Base-by-base conservation (phyloP, 805 yeast species). In the Jamesozyma spencerorum region DNA sequence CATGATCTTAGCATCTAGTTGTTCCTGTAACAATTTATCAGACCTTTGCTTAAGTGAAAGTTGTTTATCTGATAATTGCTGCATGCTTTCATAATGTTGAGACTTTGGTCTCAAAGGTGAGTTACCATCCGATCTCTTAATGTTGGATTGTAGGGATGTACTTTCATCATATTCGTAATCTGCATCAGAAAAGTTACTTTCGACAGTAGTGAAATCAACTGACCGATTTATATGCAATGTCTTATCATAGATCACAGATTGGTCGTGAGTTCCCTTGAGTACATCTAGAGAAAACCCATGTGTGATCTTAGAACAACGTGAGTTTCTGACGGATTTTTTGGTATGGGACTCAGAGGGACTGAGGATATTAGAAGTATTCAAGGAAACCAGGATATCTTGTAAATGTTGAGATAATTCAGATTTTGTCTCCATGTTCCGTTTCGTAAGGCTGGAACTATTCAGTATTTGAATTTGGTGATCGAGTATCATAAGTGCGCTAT, bases 1-100 rank as follows among this genome's bases (percentile, higher is more conserved):
- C 15, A 41, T 38, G 12, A 62, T 57, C 27, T 60, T 51, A 34
- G 55, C 54, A 34, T 58, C 49, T 20, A 62, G 39, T 37, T 50
- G 52, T 13, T 42, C 34, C 34, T 55, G 46, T 14, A 62, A 37
- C 37, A 60, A 62, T 20, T 53, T 57, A 22, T 22, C 26, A 22
- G 26, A 22, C 10, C 6, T 10, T 22, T 22, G 26, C 26, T 22
- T 22, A 22, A 6, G 6, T 22, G 26, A 7, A 10, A 22, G 26
- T 22, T 22, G 26, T 7, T 22, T 22, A 42, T 60, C 65, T 27
- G 40, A 40, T 14, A 41, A 34, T 38, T 38, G 39, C 22, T 31
- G 35, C 18, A 34, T 20, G 14, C 37, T 36, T 34, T 24, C 30
- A 31, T 31, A 31, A 24, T 28, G 36, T 2, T 29, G 17, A 12